Base-by-base conservation (phyloP, 495 filamentous ascomycete species). In the Parathielavia hyrcaniae region DNA sequence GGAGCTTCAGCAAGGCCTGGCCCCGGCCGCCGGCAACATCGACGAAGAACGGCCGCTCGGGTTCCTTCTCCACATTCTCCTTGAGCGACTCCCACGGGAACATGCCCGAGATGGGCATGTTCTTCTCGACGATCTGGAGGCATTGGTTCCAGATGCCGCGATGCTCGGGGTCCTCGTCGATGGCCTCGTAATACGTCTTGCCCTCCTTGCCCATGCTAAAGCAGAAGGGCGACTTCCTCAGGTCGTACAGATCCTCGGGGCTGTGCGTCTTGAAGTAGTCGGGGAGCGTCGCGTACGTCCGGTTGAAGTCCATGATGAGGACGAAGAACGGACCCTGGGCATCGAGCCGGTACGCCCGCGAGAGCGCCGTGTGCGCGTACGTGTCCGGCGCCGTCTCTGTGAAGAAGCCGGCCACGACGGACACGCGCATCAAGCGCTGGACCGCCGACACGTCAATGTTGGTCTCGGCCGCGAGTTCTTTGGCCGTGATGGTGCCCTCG, bases 101-200 rank as follows among this genome's bases (percentile, higher is more conserved):
- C 69, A 73, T 73, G 46, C 68, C 71, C 9, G 63, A 57, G 8
- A 65, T 65, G 16, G 71, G 69, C 49, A 70, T 61, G 45, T 62
- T 60, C 14, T 58, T 55, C 34, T 70, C 66, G 36, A 70, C 58
- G 13, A 59, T 58, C 50, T 61, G 64, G 53, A 71, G 55, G n/a
- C 60, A 55, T 4, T 1, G 5, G 46, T 65, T 62, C 60, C 60
- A 65, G 40, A 65, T 51, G 2, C 49, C 13, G 16, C 60, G 57
- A 14, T 52, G 32, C 35, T 60, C 60, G n/a, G 17, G 32, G 36
- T 62, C 38, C n/a, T 55, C 53, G 35, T 63, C 55, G 10, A 64
- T 35, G 9, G 65, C 62, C 38, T 71, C 67, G 16, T 69, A 73
- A 54, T 64, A 71, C 0, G 63, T 65, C 44, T 54, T 54, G 11